These are phyloP conservation scores for Paramicrosporidium saccamoebae DNA, from an alignment of 371 early-diverging fungal genomes.

Conservation along the genomic window DNA sequence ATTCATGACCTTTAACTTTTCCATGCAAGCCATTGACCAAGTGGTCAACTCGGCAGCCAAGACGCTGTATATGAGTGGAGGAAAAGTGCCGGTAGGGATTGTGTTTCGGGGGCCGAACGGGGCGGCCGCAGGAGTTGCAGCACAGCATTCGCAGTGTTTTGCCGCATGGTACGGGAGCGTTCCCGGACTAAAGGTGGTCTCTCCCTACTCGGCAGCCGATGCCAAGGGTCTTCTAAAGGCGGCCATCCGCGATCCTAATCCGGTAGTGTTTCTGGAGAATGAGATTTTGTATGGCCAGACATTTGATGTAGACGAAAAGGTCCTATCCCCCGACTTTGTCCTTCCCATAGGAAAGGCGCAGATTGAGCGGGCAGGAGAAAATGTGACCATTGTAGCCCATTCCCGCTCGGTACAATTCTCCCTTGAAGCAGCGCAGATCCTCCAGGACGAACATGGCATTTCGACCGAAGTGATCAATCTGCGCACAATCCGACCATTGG, in stretches of 20 bases:
- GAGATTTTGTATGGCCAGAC: constrained; percentile 86
- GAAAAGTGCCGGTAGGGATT: constrained; percentile 57
- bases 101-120: constrained; percentile 99
- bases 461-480: constrained; percentile 72
- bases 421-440: constrained; percentile 61
- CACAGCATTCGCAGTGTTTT: constrained; percentile 98
- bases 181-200: constrained; percentile 93
- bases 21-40: constrained; percentile 99
- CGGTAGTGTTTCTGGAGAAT: constrained; percentile 91
- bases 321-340: constrained; percentile 52
- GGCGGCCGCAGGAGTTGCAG: constrained; percentile 89
- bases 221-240: constrained; percentile 88
- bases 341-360: constrained; percentile 87
- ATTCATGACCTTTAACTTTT: constrained; percentile 99
- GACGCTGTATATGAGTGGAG: constrained; percentile 94
- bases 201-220: constrained; percentile 90
- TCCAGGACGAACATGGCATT: constrained; percentile 29
- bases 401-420: constrained; percentile 62
- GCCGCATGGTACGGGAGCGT: constrained; percentile 94
- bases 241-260: constrained; percentile 94
- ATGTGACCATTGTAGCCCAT: constrained; percentile 83
- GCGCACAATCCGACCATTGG: constrained; percentile 87
- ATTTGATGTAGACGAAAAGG: constrained; percentile 51
- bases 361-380: constrained; percentile 47
- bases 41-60: constrained; percentile 98